Conservation (phyloP, 495 filamentous ascomycete genomes). For the Wilcoxina mikolae region DNA sequence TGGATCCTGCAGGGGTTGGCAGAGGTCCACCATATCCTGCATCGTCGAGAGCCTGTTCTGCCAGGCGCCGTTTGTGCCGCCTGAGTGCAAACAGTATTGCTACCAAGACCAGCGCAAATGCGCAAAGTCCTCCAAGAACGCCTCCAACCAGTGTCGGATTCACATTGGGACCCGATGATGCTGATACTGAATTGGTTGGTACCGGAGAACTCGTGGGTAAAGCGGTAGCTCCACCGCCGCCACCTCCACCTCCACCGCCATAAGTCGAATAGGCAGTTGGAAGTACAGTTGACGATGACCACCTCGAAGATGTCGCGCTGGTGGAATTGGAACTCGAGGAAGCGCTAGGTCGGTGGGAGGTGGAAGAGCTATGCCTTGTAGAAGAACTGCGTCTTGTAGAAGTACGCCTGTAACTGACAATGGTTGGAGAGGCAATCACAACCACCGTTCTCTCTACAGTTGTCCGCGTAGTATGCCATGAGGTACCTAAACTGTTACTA, state of each 20-base stretch:
- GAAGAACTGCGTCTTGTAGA: conserved; percentile 4
- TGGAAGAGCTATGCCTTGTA: not conserved
- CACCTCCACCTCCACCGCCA: conserved; percentile 14
- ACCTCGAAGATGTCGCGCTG: not conserved
- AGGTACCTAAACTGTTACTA: conserved; percentile 20
- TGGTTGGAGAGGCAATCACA: conserved; percentile 10
- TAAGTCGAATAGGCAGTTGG: conserved; percentile 3
- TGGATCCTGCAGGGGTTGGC: conserved; percentile 9
- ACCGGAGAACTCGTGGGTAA: conserved; percentile 8
- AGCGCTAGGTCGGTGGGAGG: not conserved
- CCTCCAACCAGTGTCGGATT: conserved; percentile 13
- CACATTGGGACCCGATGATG: not conserved
- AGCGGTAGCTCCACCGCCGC: conserved; percentile 2
- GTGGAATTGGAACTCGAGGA: not conserved
- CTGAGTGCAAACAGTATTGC: conserved; percentile 20
- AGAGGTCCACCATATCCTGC: conserved; percentile 27
- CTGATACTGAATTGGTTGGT: not conserved
- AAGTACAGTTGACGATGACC: not conserved
- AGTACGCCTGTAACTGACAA: conserved; percentile 3
- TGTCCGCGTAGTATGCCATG: conserved; percentile 6
- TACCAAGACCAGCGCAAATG: conserved; percentile 24
- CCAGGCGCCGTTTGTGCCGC: conserved; percentile 15
- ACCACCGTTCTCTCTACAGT: conserved; percentile 19
- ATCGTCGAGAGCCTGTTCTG: conserved; percentile 15
- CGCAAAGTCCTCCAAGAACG: conserved; percentile 26